A percentile compares a stretch with the other conserved stretches of the same genome.
phyloP scores from a whole-genome alignment of 164 flowering plant genomes.

The grape (Vitis vinifera) region ASM3070453v1 NC_081808.1:736501-737000 shows the following conservation, averaged over 20 bases:
- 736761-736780: neutral
- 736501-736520: too few relatives aligned
- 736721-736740: neutral
- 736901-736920: conserved; percentile 33
- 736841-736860: neutral
- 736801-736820: neutral
- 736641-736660: neutral
- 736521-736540: too few relatives aligned
- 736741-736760: neutral
- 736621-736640: neutral
- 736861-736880: conserved; percentile 1
- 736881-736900: conserved; percentile 28
- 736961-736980: neutral
- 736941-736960: conserved; percentile 20
- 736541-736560: too few relatives aligned
- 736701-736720: neutral
- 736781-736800: neutral
- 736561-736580: too few relatives aligned
- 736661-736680: neutral
- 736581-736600: neutral
- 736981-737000: neutral
- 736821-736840: neutral
- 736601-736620: too few relatives aligned
- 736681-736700: neutral
- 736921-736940: conserved; percentile 22